These are phyloP conservation scores for Turnera subulata DNA, from an alignment of 345 rosid genomes.

Conservation along the genomic window DNA sequence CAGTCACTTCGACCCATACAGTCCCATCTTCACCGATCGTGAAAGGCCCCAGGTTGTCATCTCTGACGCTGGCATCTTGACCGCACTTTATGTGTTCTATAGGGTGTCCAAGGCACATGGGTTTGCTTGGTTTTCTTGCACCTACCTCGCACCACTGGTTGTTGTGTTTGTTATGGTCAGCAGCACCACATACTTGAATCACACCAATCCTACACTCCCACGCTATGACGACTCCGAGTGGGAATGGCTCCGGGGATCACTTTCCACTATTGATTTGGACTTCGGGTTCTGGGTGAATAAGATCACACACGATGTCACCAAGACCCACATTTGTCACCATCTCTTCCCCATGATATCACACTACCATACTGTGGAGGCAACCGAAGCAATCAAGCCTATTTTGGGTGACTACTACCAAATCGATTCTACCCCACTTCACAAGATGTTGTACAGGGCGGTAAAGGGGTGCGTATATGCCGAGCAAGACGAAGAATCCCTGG, in stretches of 20 bases:
- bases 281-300: constrained; percentile 80
- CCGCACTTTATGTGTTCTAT: constrained; percentile 49
- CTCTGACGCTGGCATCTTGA: constrained; percentile 68
- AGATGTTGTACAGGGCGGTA: constrained; percentile 87
- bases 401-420: constrained; percentile 76
- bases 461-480: constrained; percentile 84
- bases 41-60: constrained; percentile 69
- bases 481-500: constrained; percentile 53
- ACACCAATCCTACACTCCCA: constrained; percentile 80
- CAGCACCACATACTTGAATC: constrained; percentile 76
- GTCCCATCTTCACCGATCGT: constrained; percentile 72
- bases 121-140: constrained; percentile 51
- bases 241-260: constrained; percentile 91
- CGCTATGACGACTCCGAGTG: constrained; percentile 78
- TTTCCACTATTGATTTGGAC: constrained; percentile 81
- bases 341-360: constrained; percentile 87
- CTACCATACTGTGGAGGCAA: constrained; percentile 87
- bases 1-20: constrained; percentile 67
- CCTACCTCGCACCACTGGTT: constrained; percentile 67
- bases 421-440: constrained; percentile 60
- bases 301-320: constrained; percentile 81
- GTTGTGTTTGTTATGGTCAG: constrained; percentile 69
- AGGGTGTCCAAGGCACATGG: constrained; percentile 50
- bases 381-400: constrained; percentile 76
- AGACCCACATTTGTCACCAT: constrained; percentile 93